Conservation (phyloP, 2,329 filamentous ascomycete genomes). For the Xylaria sp. region DNA sequence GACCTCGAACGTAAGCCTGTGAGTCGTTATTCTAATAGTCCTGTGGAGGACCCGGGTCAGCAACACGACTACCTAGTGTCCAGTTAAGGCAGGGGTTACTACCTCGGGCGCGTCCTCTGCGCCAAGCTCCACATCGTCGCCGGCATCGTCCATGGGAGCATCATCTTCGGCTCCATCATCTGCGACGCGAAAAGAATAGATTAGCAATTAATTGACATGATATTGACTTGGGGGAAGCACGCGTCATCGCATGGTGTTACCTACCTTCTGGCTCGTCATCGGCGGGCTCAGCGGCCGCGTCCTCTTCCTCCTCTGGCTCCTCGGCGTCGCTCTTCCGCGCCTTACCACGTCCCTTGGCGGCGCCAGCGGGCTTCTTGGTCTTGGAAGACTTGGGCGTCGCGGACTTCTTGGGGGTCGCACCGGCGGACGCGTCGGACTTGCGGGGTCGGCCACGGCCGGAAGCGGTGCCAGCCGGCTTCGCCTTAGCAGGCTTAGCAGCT, state of each 20-base stretch:
- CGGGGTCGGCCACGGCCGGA: constrained; percentile 39
- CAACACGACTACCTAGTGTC: constrained; percentile 9
- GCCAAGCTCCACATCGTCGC: constrained; percentile 23
- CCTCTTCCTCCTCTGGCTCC: constrained; percentile 31
- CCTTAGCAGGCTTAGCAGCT: constrained; percentile 20
- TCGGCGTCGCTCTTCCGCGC: constrained; percentile 33
- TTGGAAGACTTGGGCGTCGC: constrained; percentile 31
- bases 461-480: constrained; percentile 22
- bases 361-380: constrained; percentile 29
- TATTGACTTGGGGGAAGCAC: constrained; percentile 1
- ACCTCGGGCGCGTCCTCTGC: constrained; percentile 28
- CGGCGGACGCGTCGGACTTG: constrained; percentile 30
- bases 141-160: constrained; percentile 26
- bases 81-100: constrained; percentile 8
- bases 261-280: constrained; percentile 29
- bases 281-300: constrained; percentile 23
- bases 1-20: constrained; percentile 23
- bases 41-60: constrained; percentile 37
- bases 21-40: constrained; percentile 34
- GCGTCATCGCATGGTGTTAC: neutral
- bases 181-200: neutral
- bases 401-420: constrained; percentile 35
- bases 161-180: constrained; percentile 24
- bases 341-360: constrained; percentile 24
- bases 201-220: constrained; percentile 11